Conservation (phyloP, 2,329 filamentous ascomycete species). For the Trichoderma simmonsii region DNA sequence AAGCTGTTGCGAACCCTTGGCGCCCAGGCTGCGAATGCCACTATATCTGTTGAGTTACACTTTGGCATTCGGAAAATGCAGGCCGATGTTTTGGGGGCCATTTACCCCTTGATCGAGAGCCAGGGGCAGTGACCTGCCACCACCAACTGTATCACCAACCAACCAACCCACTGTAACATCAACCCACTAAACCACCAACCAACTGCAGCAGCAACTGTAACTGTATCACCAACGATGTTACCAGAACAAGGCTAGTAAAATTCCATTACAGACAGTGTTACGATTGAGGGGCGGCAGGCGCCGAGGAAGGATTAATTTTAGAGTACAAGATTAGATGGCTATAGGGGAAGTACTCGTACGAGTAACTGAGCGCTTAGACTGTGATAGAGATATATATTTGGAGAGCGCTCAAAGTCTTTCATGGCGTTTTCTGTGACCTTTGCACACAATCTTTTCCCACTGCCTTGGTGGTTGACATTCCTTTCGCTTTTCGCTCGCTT, state of each 20-base stretch:
- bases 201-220: not conserved
- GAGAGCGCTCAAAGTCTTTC: fast-evolving
- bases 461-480: not conserved
- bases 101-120: not conserved
- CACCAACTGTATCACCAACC: not conserved
- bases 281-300: not conserved
- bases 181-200: not conserved
- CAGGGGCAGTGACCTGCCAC: not conserved
- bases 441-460: too few relatives aligned
- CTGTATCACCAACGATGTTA: not conserved
- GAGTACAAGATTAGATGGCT: not conserved
- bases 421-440: too few relatives aligned
- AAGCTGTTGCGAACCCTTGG: not conserved
- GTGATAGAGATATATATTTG: not conserved
- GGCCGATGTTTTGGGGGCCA: not conserved
- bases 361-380: not conserved
- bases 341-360: not conserved
- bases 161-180: not conserved
- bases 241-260: not conserved
- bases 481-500: not conserved
- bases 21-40: not conserved
- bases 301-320: not conserved
- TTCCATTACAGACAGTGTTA: not conserved
- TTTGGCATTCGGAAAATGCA: not conserved
- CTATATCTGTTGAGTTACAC: not conserved